Conservation (phyloP, 768 basidiomycete genomes). For the Serendipita sp. region DNA sequence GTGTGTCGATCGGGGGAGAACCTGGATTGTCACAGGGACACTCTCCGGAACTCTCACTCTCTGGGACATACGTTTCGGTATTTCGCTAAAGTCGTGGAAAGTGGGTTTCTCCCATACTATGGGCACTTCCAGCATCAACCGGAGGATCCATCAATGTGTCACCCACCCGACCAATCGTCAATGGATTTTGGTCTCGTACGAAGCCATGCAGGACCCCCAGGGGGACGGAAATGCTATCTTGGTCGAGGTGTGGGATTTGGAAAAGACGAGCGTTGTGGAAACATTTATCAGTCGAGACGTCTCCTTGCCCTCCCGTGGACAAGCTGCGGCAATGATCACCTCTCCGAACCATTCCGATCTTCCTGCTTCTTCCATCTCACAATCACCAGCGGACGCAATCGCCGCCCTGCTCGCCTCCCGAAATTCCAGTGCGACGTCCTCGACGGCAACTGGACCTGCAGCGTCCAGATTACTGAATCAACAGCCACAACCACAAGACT, state of each 20-base stretch:
- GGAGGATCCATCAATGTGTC: conserved; percentile 52
- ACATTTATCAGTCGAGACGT: conserved; percentile 39
- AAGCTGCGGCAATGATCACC: background rate
- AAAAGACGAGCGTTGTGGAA: conserved; percentile 64
- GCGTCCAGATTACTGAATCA: conserved; percentile 14
- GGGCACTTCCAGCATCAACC: background rate
- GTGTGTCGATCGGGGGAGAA: conserved; percentile 67
- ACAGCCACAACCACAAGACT: conserved; percentile 21
- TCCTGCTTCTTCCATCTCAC: conserved; percentile 30
- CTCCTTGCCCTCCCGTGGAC: background rate
- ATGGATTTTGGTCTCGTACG: conserved; percentile 79
- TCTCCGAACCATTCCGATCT: background rate
- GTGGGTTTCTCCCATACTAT: conserved; percentile 27
- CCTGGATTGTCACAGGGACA: conserved; percentile 85
- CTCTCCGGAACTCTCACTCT: conserved; percentile 69
- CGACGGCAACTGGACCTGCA: no score
- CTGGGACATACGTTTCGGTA: conserved; percentile 92
- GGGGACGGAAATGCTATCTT: conserved; percentile 27
- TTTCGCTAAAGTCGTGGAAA: conserved; percentile 78
- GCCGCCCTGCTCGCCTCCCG: conserved; percentile 63
- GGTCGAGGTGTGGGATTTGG: conserved; percentile 88
- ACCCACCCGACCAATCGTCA: conserved; percentile 79
- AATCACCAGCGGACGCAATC: conserved; percentile 56
- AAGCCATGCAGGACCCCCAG: conserved; percentile 22
- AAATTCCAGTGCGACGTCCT: background rate